A percentile compares a stretch with the other conserved stretches of the same genome.
These are phyloP conservation scores for Aspergillus terreus DNA, from an alignment of 2,329 filamentous ascomycete species.

Conservation along the genomic window DNA sequence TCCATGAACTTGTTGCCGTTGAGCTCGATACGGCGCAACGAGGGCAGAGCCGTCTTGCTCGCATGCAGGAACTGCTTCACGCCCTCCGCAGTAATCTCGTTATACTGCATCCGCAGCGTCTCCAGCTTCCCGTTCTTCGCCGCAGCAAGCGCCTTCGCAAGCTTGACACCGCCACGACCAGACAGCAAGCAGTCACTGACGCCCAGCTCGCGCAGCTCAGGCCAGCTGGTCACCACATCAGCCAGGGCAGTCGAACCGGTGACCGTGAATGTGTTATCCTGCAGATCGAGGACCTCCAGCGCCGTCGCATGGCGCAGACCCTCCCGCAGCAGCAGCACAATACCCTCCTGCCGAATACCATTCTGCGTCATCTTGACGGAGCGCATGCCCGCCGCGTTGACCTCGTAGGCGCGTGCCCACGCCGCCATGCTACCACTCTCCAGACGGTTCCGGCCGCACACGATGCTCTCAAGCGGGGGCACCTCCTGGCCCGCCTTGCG, in stretches of 20 bases:
- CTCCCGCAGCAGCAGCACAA: conserved; percentile 72
- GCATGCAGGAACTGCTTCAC: conserved; percentile 69
- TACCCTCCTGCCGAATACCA: conserved; percentile 91
- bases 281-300: conserved; percentile 78
- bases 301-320: conserved; percentile 68
- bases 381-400: conserved; percentile 73
- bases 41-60: conserved; percentile 65
- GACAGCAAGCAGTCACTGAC: conserved; percentile 85
- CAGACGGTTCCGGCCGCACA: conserved; percentile 91
- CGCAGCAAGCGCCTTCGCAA: conserved; percentile 68
- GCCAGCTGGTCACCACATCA: conserved; percentile 70
- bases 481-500: conserved; percentile 60
- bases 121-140: conserved; percentile 78
- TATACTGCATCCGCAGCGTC: conserved; percentile 82
- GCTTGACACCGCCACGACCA: conserved; percentile 68
- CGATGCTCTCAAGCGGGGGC: conserved; percentile 87
- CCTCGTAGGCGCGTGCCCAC: conserved; percentile 83
- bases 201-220: conserved; percentile 73
- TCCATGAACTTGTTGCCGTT: conserved; percentile 95
- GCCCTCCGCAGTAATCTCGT: conserved; percentile 80
- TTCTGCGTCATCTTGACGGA: conserved; percentile 98
- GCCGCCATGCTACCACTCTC: conserved; percentile 96
- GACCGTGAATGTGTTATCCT: conserved; percentile 95
- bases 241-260: conserved; percentile 75
- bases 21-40: conserved; percentile 79